Conservation (phyloP, 2,329 filamentous ascomycete species). For the Rhynchosporium agropyri region DNA sequence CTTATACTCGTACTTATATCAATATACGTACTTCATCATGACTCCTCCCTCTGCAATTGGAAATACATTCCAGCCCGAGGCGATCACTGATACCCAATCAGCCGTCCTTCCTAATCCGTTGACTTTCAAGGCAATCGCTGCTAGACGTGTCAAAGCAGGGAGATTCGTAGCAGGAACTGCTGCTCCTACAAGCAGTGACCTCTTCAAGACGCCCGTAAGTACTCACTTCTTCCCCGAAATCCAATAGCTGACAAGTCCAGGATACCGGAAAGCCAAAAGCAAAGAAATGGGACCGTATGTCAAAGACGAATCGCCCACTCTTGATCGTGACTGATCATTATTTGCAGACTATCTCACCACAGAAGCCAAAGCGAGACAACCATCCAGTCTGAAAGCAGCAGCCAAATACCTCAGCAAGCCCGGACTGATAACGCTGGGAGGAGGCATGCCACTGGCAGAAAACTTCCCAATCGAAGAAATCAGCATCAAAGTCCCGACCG, state of each 20-base stretch:
- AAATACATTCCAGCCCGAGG: conserved; percentile 34
- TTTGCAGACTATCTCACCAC: conserved; percentile 55
- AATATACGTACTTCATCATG: conserved; percentile 30
- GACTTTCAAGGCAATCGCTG: conserved; percentile 67
- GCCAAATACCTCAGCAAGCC: conserved; percentile 78
- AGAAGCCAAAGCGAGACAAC: conserved; percentile 63
- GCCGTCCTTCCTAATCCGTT: conserved; percentile 46
- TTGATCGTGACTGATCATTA: conserved; percentile 19
- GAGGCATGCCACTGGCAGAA: conserved; percentile 83
- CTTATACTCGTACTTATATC: conserved; percentile 11
- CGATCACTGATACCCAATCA: conserved; percentile 49
- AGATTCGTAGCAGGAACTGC: conserved; percentile 76
- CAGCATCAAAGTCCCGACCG: conserved; percentile 69
- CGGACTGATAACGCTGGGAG: conserved; percentile 86
- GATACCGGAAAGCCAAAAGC: conserved; percentile 69
- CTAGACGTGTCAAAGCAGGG: conserved; percentile 70
- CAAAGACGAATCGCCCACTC: conserved; percentile 20
- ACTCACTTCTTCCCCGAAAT: neutral
- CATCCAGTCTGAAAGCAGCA: conserved; percentile 79
- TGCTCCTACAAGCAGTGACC: conserved; percentile 74
- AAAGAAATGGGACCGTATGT: conserved; percentile 82
- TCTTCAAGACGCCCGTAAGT: conserved; percentile 76
- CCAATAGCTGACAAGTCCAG: conserved; percentile 43
- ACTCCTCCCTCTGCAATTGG: conserved; percentile 48
- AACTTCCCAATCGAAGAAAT: conserved; percentile 91